Evolutionary conservation across 2,329 filamentous ascomycete genomes (phyloP), one percentile per base, ranked within the genome.

Genomic region (Alternaria sp.): DNA sequence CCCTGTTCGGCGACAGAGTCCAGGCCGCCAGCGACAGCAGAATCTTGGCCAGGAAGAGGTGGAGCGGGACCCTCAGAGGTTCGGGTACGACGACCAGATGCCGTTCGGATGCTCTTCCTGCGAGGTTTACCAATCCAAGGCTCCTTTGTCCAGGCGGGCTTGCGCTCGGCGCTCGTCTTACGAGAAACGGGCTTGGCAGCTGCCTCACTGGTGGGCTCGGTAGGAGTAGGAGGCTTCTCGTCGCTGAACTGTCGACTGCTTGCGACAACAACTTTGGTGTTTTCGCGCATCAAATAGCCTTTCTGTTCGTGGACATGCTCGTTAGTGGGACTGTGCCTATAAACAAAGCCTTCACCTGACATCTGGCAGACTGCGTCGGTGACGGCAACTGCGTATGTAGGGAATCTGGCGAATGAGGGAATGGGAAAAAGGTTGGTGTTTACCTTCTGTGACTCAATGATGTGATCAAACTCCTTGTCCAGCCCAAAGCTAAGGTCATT

Each of bases 391-490:
- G 51, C 62, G 17, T 61, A 67, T 54, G 69, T 64, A 24, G 72
- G 72, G 46, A 77, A 75, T 26, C 49, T 58, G 58, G 73, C 72
- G 61, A 67, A 74, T 42, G 68, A 67, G 60, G 70, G 66, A 70
- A 76, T 69, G 69, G 70, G 72, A 71, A 75, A 76, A 61, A 74
- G 65, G 62, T 67, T 86, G n/a, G n/a, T n/a, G 80, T 83, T 82
- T 85, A 97, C 93, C 93, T 98, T 98, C 90, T 97, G 93, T 76
- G 89, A 86, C 81, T 97, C 93, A 71, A 98, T 96, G 55, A 98
- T 91, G 60, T 94, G 87, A 72, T 98, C 93, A 78, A 98, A 97
- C 76, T 97, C 95, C 71, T 91, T 87, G 71, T 96, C 92, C 44
- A 98, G 85, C 64, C 92, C 94, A 63, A 96, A 88, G 61, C 91